Base-by-base conservation (phyloP, 192 early-diverging fungal genomes). In the Gonapodya prolifera region DNA sequence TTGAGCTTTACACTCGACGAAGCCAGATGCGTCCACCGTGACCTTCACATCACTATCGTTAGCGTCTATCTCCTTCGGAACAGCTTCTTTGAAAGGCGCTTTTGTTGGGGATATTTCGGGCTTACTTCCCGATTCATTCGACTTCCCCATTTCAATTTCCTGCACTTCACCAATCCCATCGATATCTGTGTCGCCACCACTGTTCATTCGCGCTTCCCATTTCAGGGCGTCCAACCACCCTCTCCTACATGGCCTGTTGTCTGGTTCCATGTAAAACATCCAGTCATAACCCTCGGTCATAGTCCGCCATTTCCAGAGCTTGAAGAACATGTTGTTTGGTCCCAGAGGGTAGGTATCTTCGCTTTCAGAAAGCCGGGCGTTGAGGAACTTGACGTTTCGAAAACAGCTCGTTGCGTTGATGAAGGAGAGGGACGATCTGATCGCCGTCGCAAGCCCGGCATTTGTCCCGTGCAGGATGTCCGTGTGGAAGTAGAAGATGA, bases 221-320 rank as follows among this genome's bases (percentile, higher is more conserved):
- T 79, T 80, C 23, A 83, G 28, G 18, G 79, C 30, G 73, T 83
- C 82, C 23, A 83, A 69, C 82, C 82, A 83, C 71, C 76, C 69
- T 1, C 29, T 17, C 0, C 80, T 78, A 45, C 82, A 83, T 29
- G 82, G 82, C 1, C 35, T 35, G n/a, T 75, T 75, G 73, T 83
- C 82, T 0, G 82, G 82, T 69, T 83, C 82, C 82, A 83, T 83
- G 73, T 83, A 83, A 34, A 34, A 83, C 75, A 83, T 83, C 1
- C 69, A 78, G 76, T 33, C n/a, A 16, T 28, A 28, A 18, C 35
- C 77, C 0, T 35, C 18, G 23, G 45, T 78, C 8, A 33, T 75
- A 0, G 28, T 1, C 8, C 75, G 34, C 8, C 30, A n/a, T 16
- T 23, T 16, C 1, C 80, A 76, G 29, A 83, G 77, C 34, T 78